A percentile compares a stretch with the other conserved stretches of the same genome.
These are phyloP conservation scores for Dujonia santamariae DNA, from an alignment of 1,139 yeast species.

Conservation along the genomic window DNA sequence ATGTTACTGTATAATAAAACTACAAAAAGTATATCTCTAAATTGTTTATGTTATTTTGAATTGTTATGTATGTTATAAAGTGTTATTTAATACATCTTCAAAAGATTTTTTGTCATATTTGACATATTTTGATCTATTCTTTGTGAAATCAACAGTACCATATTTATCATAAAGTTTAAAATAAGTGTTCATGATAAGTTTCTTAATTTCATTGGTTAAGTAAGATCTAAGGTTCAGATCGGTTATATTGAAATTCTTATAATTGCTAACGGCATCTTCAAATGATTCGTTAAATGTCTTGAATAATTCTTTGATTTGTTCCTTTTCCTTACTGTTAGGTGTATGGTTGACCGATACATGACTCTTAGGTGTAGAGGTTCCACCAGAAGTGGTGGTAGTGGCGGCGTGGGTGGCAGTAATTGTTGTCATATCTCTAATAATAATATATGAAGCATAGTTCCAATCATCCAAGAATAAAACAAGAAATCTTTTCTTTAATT, in stretches of 20 bases:
- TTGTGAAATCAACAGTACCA: constrained; percentile 66
- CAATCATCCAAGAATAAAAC: constrained; percentile 79
- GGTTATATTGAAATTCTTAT: constrained; percentile 61
- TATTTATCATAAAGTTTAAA: constrained; percentile 80
- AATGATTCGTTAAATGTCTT: constrained; percentile 77
- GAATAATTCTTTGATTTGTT: constrained; percentile 82
- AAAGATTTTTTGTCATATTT: constrained; percentile 65
- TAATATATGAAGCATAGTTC: constrained; percentile 72
- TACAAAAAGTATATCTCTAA: too few relatives aligned
- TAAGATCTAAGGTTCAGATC: constrained; percentile 63
- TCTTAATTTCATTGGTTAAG: constrained; percentile 61
- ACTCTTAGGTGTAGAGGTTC: constrained; percentile 8
- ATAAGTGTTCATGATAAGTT: constrained; percentile 77
- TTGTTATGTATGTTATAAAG: constrained; percentile 20
- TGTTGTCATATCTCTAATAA: constrained; percentile 68
- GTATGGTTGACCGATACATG: constrained; percentile 10
- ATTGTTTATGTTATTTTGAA: neutral
- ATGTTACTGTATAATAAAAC: too few relatives aligned
- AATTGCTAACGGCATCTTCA: constrained; percentile 65
- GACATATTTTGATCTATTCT: constrained; percentile 69
- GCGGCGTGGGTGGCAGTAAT: constrained; percentile 39
- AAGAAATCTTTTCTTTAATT: constrained; percentile 70
- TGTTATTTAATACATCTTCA: constrained; percentile 44
- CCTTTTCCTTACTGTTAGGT: constrained; percentile 66
- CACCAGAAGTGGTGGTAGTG: constrained; percentile 11